Evolutionary conservation across 176 grass and related monocot species (phyloP).

Genomic region (Cenchrus purpureus): DNA sequence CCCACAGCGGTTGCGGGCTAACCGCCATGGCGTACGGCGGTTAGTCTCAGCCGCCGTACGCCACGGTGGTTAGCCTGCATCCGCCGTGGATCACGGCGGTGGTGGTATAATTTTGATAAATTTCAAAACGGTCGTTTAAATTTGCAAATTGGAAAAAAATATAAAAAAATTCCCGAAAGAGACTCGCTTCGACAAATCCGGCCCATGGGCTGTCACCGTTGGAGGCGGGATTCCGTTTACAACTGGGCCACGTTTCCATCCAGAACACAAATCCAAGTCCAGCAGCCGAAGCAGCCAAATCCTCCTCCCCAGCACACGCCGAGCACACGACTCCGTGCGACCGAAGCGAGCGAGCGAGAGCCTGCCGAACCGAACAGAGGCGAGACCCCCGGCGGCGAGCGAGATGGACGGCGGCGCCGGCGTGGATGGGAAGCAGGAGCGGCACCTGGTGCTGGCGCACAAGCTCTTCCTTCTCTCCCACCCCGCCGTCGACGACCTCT

Average conservation of each 20-base stretch:
- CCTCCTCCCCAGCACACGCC: neutral
- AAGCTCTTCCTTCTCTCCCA: slow-evolving; percentile 93
- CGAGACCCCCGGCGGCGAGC: slow-evolving; percentile 2
- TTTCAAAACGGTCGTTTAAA: too few species aligned
- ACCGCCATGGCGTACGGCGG: too few species aligned
- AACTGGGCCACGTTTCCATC: slow-evolving; percentile 3
- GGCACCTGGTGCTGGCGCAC: slow-evolving; percentile 77
- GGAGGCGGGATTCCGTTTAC: neutral
- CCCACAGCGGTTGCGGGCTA: too few species aligned
- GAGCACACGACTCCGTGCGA: slow-evolving; percentile 9
- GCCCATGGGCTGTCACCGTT: neutral
- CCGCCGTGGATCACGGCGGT: too few species aligned
- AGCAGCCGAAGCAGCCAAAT: neutral
- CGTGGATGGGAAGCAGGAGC: slow-evolving; percentile 73
- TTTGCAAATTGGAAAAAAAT: too few species aligned
- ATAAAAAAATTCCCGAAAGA: too few species aligned
- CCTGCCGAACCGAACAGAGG: neutral
- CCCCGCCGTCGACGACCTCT: slow-evolving; percentile 79
- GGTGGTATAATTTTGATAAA: too few species aligned
- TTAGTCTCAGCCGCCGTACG: too few species aligned
- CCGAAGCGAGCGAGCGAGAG: neutral
- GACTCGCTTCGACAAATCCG: neutral
- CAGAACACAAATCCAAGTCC: neutral
- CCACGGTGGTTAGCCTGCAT: too few species aligned
- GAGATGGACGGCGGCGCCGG: slow-evolving; percentile 56